Percentiles rank a stretch among this genome's conserved stretches.
These are phyloP conservation scores for Penicillium sp. DNA, from an alignment of 2,329 filamentous ascomycete genomes.

Conservation along the genomic window DNA sequence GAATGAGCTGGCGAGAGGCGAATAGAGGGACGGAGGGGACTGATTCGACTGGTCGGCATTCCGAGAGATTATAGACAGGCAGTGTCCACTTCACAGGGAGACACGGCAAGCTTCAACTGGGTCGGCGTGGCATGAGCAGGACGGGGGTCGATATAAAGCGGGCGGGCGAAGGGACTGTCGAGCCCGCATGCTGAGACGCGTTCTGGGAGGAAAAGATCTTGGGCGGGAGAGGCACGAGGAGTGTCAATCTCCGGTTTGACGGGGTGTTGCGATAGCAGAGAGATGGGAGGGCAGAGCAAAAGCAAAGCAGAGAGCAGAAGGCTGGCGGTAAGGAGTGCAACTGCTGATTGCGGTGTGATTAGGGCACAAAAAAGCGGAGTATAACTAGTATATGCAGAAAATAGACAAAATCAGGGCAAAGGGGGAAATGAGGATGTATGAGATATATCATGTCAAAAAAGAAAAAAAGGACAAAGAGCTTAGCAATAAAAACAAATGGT, in stretches of 20 bases:
- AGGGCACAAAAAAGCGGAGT: background rate
- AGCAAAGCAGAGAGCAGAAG: background rate
- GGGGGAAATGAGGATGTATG: background rate
- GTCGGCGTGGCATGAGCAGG: conserved; percentile 26
- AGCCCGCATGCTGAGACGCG: conserved; percentile 43
- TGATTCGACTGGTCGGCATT: conserved; percentile 38
- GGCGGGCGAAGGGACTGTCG: conserved; percentile 34
- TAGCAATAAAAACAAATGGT: background rate
- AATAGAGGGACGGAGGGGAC: conserved; percentile 33
- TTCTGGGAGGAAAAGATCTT: conserved; percentile 15
- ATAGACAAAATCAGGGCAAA: background rate
- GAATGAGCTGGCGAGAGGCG: conserved; percentile 32
- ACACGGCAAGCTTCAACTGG: conserved; percentile 16
- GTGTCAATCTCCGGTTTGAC: background rate
- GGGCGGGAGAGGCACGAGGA: conserved; percentile 10
- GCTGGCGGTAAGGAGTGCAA: background rate
- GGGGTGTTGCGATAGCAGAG: conserved; percentile 1
- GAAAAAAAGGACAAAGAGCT: background rate
- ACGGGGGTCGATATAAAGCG: conserved; percentile 34
- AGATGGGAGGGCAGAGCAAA: background rate
- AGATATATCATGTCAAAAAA: background rate
- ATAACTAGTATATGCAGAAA: too few relatives aligned
- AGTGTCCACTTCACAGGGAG: conserved; percentile 26
- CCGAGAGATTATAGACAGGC: conserved; percentile 24
- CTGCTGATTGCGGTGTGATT: background rate